Evolutionary conservation across 1,284 basidiomycete species (phyloP), one percentile per base, ranked within the genome.

Genomic region (Leccinum ponderosum): DNA sequence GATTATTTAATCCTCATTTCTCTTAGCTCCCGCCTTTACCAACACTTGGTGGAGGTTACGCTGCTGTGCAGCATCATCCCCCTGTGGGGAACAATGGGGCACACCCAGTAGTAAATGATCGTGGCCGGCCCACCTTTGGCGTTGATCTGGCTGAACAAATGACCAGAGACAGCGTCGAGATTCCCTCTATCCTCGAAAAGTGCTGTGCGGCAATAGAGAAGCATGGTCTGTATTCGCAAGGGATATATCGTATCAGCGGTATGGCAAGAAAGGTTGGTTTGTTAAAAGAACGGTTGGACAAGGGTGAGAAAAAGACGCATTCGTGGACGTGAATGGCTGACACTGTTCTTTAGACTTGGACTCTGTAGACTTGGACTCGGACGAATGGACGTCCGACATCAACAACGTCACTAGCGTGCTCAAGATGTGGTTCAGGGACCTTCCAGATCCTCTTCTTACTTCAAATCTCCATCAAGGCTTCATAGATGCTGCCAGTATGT

Each of bases 381-480:
- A 91, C 9, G 95, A 97, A 74, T 95, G 94, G 91, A 85, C 89
- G 33, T 85, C 87, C 29, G 97, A 99, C 74, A 96, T 99, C 79
- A 98, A 97, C 79, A 96, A 94, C 65, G 91, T 99, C 53, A 87
- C 97, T 14, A 93, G 94, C 59, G 94, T 91, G 51, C 80, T 98
- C 63, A 99, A 99, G 78, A 80, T 96, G 67, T 99, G 97, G 97
- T 85, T 99, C 73, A 84, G 97, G 64, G 97, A 99, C 74, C 80
- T 99, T 59, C 97, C 97, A 11, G 95, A 98, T 74, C 97, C 97
- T 25, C 76, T 99, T 55, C 78, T 99, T 66, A 98, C 97, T 2
- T 83, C 84, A 66, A 82, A 80, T 56, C 81, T 98, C 54, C 95
- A 98, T 75, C 85, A 91, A 73, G 90, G 90, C 8, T 99, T 99